These are phyloP conservation scores for Colletotrichum brevisporum DNA, from an alignment of 2,329 filamentous ascomycete genomes.

Conservation along the genomic window DNA sequence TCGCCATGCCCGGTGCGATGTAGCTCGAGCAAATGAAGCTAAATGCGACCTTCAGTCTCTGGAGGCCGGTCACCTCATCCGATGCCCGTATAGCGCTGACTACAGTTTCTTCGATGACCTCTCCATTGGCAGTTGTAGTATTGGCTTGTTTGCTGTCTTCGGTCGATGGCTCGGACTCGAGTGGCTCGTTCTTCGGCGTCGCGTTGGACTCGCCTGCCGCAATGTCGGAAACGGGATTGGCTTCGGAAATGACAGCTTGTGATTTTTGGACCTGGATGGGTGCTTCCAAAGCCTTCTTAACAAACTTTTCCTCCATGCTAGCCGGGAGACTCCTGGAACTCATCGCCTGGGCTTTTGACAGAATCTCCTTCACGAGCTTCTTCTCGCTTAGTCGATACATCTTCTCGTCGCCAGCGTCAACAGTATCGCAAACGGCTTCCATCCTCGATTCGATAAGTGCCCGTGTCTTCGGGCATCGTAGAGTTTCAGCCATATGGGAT, in stretches of 20 bases:
- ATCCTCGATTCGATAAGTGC: slow-evolving; percentile 75
- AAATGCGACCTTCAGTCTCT: slow-evolving; percentile 75
- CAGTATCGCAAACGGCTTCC: slow-evolving; percentile 81
- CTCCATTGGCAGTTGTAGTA: slow-evolving; percentile 57
- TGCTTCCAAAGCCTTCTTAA: slow-evolving; percentile 80
- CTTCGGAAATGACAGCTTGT: slow-evolving; percentile 55
- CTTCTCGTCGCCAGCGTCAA: slow-evolving; percentile 85
- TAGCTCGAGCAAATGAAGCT: slow-evolving; percentile 76
- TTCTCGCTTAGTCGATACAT: slow-evolving; percentile 86
- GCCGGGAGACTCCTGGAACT: slow-evolving; percentile 75
- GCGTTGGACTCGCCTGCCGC: slow-evolving; percentile 45
- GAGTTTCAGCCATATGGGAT: slow-evolving; percentile 71
- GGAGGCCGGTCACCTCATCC: slow-evolving; percentile 67
- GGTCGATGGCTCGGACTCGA: slow-evolving; percentile 61
- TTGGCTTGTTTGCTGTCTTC: slow-evolving; percentile 56
- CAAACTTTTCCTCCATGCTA: slow-evolving; percentile 89
- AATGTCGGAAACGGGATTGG: slow-evolving; percentile 4
- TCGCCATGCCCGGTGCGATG: slow-evolving; percentile 61
- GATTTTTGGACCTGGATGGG: slow-evolving; percentile 80
- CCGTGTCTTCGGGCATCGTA: slow-evolving; percentile 64
- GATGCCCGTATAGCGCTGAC: slow-evolving; percentile 62
- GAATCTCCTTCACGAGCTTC: slow-evolving; percentile 76
- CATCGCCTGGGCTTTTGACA: slow-evolving; percentile 81
- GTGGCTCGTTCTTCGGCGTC: slow-evolving; percentile 48
- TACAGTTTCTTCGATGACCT: slow-evolving; percentile 50